A percentile compares a stretch with the other conserved stretches of the same genome.
Evolutionary conservation across 768 basidiomycete species (phyloP).

Genomic region (Scleroderma citrinum): DNA sequence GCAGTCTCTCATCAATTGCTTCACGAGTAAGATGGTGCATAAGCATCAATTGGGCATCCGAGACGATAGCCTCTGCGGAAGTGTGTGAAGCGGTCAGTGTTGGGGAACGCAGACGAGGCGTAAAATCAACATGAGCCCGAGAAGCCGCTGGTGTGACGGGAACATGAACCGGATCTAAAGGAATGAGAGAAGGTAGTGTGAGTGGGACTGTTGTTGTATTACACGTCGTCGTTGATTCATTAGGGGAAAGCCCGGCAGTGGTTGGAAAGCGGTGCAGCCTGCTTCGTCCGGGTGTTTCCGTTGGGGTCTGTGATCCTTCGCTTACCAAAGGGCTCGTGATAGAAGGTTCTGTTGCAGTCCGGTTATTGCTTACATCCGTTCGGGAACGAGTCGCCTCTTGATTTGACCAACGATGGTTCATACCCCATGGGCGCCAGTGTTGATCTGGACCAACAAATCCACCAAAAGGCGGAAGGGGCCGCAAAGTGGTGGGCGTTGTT

Average conservation of each 20-base stretch:
- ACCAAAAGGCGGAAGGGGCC: constrained; percentile 47
- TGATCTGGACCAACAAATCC: constrained; percentile 63
- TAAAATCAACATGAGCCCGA: constrained; percentile 3
- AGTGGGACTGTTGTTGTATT: not conserved
- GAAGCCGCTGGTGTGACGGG: not conserved
- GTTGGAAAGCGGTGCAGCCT: constrained; percentile 47
- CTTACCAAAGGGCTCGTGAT: not conserved
- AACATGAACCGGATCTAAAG: constrained; percentile 12
- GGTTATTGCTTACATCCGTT: not conserved
- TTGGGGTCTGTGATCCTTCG: constrained; percentile 24
- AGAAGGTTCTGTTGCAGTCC: constrained; percentile 1
- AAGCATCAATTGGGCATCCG: constrained; percentile 54
- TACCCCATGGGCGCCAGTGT: constrained; percentile 62
- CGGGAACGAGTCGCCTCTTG: not conserved
- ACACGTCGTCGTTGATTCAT: constrained; percentile 1
- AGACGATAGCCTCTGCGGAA: constrained; percentile 27
- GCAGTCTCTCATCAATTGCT: constrained; percentile 79
- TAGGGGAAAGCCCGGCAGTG: constrained; percentile 1
- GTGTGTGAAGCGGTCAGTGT: constrained; percentile 24
- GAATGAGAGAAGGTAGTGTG: constrained; percentile 19
- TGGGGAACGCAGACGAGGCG: constrained; percentile 1
- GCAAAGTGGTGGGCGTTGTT: constrained; percentile 18
- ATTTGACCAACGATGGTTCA: constrained; percentile 29
- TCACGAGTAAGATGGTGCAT: constrained; percentile 69
- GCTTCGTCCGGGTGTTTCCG: constrained; percentile 61